A percentile compares a stretch with the other conserved stretches of the same genome.
phyloP scores from a whole-genome alignment of 345 rosid species.

The Gossypium bickii region DNA sequence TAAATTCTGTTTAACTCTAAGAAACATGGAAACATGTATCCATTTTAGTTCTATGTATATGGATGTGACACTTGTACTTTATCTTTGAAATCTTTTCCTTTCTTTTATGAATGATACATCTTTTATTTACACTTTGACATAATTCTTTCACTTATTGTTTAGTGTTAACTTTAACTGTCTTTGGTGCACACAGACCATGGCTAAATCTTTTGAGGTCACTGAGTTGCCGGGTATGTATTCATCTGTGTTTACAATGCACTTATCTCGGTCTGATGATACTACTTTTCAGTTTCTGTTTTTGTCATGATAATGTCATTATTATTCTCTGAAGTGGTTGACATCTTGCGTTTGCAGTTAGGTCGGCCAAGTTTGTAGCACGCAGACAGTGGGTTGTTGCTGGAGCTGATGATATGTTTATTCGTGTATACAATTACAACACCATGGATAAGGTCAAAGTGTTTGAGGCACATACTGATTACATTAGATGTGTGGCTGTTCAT shows the following conservation, averaged over 20 bases:
- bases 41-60: neutral
- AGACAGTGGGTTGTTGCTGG: conserved; percentile 96
- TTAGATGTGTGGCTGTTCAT: conserved; percentile 89
- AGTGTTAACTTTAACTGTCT: conserved; percentile 16
- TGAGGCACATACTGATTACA: conserved; percentile 95
- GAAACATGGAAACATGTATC: neutral
- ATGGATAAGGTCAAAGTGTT: conserved; percentile 85
- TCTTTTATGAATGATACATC: neutral
- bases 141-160: neutral
- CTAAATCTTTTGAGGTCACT: conserved; percentile 82
- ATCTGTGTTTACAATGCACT: neutral
- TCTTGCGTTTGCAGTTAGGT: conserved; percentile 62
- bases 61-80: too few relatives aligned
- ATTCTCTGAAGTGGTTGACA: conserved; percentile 2
- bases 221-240: conserved; percentile 72
- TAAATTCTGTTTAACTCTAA: neutral
- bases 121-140: neutral
- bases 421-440: conserved; percentile 88
- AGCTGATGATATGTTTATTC: conserved; percentile 87
- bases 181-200: conserved; percentile 57
- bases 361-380: conserved; percentile 82
- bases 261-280: neutral
- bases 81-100: neutral
- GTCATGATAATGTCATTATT: neutral
- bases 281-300: conserved; percentile 10